These are phyloP conservation scores for Magnaporthales sp. DNA, from an alignment of 2,329 filamentous ascomycete genomes.

Conservation along the genomic window DNA sequence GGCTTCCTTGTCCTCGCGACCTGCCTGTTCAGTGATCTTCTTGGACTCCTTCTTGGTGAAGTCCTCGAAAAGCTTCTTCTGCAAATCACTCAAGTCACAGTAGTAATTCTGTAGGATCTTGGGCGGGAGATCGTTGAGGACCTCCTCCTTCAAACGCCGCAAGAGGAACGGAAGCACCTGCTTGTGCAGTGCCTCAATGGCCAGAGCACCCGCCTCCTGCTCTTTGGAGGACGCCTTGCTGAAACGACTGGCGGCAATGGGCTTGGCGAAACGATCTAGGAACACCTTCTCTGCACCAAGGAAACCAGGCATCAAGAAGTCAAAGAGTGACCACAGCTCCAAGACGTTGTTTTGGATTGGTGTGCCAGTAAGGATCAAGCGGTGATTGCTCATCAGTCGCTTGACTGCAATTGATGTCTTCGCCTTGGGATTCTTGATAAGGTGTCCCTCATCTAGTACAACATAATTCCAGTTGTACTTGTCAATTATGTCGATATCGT, in stretches of 20 bases:
- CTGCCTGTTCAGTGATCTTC: constrained; percentile 75
- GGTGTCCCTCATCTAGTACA: constrained; percentile 90
- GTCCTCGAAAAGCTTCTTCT: constrained; percentile 92
- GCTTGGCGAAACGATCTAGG: constrained; percentile 87
- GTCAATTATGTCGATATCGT: constrained; percentile 78
- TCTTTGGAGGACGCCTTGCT: constrained; percentile 98
- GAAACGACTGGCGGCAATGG: constrained; percentile 87
- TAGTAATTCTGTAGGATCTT: constrained; percentile 99
- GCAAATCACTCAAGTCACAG: constrained; percentile 90
- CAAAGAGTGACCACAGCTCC: constrained; percentile 95
- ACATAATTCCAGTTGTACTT: constrained; percentile 91
- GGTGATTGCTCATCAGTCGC: constrained; percentile 80
- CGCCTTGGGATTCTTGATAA: constrained; percentile 98
- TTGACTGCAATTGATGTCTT: constrained; percentile 95
- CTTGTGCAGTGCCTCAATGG: constrained; percentile 97
- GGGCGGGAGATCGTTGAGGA: constrained; percentile 88
- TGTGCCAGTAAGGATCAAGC: constrained; percentile 90
- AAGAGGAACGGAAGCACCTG: constrained; percentile 95
- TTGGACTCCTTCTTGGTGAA: constrained; percentile 92
- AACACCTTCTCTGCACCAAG: constrained; percentile 93
- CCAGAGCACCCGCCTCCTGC: constrained; percentile 90
- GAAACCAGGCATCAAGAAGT: constrained; percentile 98
- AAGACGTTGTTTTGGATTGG: constrained; percentile 97
- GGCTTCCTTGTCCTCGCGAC: constrained; percentile 78
- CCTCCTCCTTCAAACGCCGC: constrained; percentile 93